Evolutionary conservation across 257 asterid genomes (phyloP), one percentile per base, ranked within the genome.

Genomic region (Leptodermis oblonga): DNA sequence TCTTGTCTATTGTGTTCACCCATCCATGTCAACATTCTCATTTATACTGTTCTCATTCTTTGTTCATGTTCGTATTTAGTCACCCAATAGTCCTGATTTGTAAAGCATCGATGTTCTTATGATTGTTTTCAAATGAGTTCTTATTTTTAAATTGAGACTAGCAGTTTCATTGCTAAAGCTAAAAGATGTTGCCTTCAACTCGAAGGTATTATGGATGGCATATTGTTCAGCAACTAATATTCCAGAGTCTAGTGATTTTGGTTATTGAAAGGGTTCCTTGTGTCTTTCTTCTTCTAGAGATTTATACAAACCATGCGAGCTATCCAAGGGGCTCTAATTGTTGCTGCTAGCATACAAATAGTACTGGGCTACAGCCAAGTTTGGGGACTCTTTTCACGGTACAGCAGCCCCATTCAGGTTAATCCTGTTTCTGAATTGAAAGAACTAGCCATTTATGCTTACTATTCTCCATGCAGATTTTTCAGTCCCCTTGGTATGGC

Each of bases 401-500:
- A 90, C 34, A 45, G 62, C 22, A 68, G 33, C 42, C 0, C 11
- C 60, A 49, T 48, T 22, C 45, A 28, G 15, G 59, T 34, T 65
- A 15, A 18, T 46, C 39, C 20, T 20, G 52, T 25, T 36, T 0
- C 4, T 43, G 53, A 43, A 49, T 26, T 36, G 2, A 15, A 65
- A 41, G 46, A 49, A n/a, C 49, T 14, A 30, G 65, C 63, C 72
- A 34, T 15, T 53, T 26, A 33, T 41, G 69, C 67, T 41, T 64
- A 33, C 15, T 31, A 39, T 77, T 61, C 31, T 64, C 48, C 71
- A 56, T 67, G 46, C 95, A 93, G 99, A 23, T 90, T 93, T 77
- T 93, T 93, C 80, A 94, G 99, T 73, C 99, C 99, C 67, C 99
- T 94, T 26, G 97, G 97, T 61, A 85, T 94, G 95, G 99, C 95